phyloP scores from a whole-genome alignment of 2,329 filamentous ascomycete genomes.

The Fusarium sp. region DNA sequence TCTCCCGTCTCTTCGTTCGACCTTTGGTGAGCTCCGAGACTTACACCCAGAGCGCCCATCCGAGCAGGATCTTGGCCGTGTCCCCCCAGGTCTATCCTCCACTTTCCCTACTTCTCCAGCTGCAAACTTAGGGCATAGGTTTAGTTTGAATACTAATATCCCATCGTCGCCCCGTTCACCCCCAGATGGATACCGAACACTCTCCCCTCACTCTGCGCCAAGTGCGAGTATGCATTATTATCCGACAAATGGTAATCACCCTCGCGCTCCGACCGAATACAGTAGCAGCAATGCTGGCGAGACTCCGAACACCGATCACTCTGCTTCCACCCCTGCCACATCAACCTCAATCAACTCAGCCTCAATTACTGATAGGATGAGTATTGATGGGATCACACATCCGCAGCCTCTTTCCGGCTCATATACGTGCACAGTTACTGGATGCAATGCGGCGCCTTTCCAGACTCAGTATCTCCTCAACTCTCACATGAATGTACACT shows the following conservation, averaged over 20 bases:
- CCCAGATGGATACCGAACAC: constrained; percentile 57
- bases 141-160: constrained; percentile 45
- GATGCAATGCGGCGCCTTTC: constrained; percentile 78
- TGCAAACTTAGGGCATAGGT: constrained; percentile 43
- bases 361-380: constrained; percentile 64
- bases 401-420: constrained; percentile 60
- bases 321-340: constrained; percentile 55
- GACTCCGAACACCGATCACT: constrained; percentile 58
- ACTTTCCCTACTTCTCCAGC: constrained; percentile 49
- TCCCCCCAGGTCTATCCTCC: constrained; percentile 38
- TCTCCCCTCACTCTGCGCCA: constrained; percentile 59
- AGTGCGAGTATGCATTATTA: constrained; percentile 54
- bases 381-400: constrained; percentile 67
- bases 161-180: constrained; percentile 62
- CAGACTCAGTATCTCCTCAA: constrained; percentile 82
- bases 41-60: constrained; percentile 46
- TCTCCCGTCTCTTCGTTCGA: constrained; percentile 54
- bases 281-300: constrained; percentile 58
- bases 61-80: constrained; percentile 47
- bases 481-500: constrained; percentile 80
- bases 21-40: constrained; percentile 50
- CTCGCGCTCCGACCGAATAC: constrained; percentile 55
- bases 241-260: constrained; percentile 45
- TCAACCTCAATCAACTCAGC: constrained; percentile 35
- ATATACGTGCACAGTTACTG: constrained; percentile 68